A percentile compares a stretch with the other conserved stretches of the same genome.
phyloP scores from a whole-genome alignment of 2,329 filamentous ascomycete genomes.

The Paraconiothyrium sp. region DNA sequence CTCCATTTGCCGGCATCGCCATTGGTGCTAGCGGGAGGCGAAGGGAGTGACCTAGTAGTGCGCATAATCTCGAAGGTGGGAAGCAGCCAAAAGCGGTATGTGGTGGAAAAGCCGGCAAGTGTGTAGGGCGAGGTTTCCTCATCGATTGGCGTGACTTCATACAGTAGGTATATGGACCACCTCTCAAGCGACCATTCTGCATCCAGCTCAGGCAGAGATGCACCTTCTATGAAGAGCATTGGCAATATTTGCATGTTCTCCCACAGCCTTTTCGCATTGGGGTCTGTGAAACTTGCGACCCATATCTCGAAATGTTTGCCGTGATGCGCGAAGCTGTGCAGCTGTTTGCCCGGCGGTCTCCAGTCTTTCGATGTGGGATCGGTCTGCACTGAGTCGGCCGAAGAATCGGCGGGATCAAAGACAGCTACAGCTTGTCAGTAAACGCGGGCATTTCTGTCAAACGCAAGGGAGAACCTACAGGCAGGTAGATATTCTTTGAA shows the following conservation, averaged over 20 bases:
- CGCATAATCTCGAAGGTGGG: slow-evolving; percentile 58
- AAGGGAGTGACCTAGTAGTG: slow-evolving; percentile 46
- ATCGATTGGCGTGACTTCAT: slow-evolving; percentile 47
- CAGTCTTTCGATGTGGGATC: slow-evolving; percentile 52
- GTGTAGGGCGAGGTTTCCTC: slow-evolving; percentile 63
- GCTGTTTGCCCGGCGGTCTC: slow-evolving; percentile 78
- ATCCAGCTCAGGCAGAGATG: slow-evolving; percentile 77
- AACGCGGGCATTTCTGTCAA: background rate
- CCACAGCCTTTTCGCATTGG: slow-evolving; percentile 74
- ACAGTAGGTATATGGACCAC: slow-evolving; percentile 90
- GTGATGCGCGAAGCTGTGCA: slow-evolving; percentile 69
- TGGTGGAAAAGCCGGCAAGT: slow-evolving; percentile 88
- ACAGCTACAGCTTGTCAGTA: slow-evolving; percentile 63
- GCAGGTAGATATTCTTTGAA: slow-evolving; percentile 72
- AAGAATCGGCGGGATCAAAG: slow-evolving; percentile 64
- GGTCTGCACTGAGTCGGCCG: slow-evolving; percentile 19
- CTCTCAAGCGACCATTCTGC: slow-evolving; percentile 76
- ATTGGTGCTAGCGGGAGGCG: slow-evolving; percentile 37
- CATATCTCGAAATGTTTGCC: slow-evolving; percentile 83
- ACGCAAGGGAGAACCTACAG: slow-evolving; percentile 57
- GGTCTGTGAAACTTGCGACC: slow-evolving; percentile 77
- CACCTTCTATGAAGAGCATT: slow-evolving; percentile 91
- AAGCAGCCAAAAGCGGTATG: slow-evolving; percentile 82
- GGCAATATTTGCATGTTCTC: slow-evolving; percentile 84
- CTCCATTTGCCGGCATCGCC: slow-evolving; percentile 53